These are phyloP conservation scores for Colletotrichum eleusines DNA, from an alignment of 2,329 filamentous ascomycete genomes.

Conservation along the genomic window DNA sequence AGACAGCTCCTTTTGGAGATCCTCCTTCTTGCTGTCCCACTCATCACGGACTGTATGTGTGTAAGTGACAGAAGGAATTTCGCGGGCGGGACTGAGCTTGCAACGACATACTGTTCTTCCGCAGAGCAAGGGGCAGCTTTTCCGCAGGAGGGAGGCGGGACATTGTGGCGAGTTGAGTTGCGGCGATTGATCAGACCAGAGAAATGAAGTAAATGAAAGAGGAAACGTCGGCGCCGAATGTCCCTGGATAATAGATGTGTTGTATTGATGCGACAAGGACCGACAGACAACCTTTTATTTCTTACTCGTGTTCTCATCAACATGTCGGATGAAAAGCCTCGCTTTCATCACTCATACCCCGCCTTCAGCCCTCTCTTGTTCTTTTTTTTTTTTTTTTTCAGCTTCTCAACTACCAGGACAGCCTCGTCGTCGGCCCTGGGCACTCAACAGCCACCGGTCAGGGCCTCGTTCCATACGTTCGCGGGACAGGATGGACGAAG, in stretches of 20 bases:
- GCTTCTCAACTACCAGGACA: constrained; percentile 6
- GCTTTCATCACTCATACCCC: background rate
- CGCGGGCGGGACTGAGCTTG: background rate
- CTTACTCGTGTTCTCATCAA: background rate
- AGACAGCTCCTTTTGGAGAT: constrained; percentile 58
- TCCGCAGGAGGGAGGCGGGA: constrained; percentile 58
- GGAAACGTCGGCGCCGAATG: background rate
- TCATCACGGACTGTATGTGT: constrained; percentile 61
- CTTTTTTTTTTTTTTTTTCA: constrained; percentile 14
- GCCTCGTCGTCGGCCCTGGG: constrained; percentile 22
- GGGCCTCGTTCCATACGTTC: background rate
- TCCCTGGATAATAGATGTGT: background rate
- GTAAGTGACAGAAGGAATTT: constrained; percentile 27
- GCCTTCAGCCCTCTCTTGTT: background rate
- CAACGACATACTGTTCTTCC: constrained; percentile 60
- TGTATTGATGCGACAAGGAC: background rate
- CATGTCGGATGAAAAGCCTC: background rate
- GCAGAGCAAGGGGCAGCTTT: constrained; percentile 63
- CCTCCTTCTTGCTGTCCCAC: constrained; percentile 61
- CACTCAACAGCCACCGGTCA: constrained; percentile 17
- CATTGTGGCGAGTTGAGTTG: constrained; percentile 46
- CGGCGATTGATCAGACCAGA: background rate
- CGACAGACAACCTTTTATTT: constrained; percentile 9
- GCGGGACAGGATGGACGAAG: too few relatives aligned
- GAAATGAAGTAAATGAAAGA: background rate